A percentile compares a stretch with the other conserved stretches of the same genome.
phyloP scores from a whole-genome alignment of 208 protist genomes.

The Vickermania ingenoplastis region DNA sequence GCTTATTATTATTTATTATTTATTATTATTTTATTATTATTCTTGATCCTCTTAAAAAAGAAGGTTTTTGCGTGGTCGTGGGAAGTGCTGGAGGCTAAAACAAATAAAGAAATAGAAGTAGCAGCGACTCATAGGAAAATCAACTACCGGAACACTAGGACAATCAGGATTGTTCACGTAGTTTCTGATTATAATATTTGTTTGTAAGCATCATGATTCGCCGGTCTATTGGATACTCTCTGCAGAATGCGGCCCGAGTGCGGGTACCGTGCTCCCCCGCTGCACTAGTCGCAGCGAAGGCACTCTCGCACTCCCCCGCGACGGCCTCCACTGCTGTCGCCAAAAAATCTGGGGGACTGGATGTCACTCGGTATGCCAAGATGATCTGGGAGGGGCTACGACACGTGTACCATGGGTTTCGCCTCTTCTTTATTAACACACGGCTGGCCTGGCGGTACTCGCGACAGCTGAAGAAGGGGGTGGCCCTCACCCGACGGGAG shows the following conservation, averaged over 20 bases:
- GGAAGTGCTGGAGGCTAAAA: too few relatives aligned
- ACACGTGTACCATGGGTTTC: conserved; percentile 86
- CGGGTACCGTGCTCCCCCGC: not conserved
- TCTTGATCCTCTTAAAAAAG: too few relatives aligned
- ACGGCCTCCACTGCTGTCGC: not conserved
- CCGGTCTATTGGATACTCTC: not conserved
- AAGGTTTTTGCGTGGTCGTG: too few relatives aligned
- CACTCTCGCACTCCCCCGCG: not conserved
- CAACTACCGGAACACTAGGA: too few relatives aligned
- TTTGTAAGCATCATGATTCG: too few relatives aligned
- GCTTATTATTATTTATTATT: too few relatives aligned
- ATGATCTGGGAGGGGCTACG: conserved; percentile 46
- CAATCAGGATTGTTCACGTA: too few relatives aligned
- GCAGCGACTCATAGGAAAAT: too few relatives aligned
- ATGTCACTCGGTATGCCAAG: conserved; percentile 25
- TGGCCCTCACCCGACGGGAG: conserved; percentile 80
- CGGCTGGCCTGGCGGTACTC: conserved; percentile 82
- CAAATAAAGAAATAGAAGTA: too few relatives aligned
- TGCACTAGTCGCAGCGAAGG: not conserved
- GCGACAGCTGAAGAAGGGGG: conserved; percentile 70
- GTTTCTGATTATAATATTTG: too few relatives aligned
- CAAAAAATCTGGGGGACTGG: conserved; percentile 12
- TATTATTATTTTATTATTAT: too few relatives aligned
- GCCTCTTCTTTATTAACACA: conserved; percentile 84
- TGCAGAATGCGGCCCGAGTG: not conserved